Evolutionary conservation across 1,139 yeast genomes (phyloP).

Genomic region (Sugiyamaella xylanicola): DNA sequence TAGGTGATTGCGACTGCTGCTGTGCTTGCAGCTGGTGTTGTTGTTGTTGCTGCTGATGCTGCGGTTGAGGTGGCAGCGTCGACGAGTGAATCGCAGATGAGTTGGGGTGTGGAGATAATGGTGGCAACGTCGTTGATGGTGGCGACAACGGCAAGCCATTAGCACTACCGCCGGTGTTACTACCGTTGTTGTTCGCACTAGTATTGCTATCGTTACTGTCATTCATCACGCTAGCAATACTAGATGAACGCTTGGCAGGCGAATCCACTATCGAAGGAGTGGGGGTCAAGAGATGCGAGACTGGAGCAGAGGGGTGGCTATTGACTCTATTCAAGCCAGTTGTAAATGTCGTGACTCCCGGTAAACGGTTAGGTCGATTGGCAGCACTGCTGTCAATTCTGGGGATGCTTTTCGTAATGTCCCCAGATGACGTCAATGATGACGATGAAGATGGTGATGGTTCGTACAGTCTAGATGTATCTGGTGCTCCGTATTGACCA

Average conservation of each 20-base stretch:
- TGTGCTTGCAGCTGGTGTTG: background rate
- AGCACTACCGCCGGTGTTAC: background rate
- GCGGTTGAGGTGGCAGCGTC: background rate
- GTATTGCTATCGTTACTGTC: background rate
- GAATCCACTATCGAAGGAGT: background rate
- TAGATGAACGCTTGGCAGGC: background rate
- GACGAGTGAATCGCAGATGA: no score
- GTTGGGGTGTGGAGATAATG: no score
- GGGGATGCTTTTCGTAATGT: background rate
- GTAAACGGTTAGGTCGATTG: background rate
- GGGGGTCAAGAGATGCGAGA: constrained; percentile 3
- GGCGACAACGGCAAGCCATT: no score
- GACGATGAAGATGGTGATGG: background rate
- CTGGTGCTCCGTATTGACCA: background rate
- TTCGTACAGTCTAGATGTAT: background rate
- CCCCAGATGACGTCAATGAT: background rate
- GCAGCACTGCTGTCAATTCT: background rate
- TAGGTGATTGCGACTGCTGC: background rate
- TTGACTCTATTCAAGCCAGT: background rate
- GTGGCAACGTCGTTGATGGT: background rate
- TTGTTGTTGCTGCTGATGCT: background rate
- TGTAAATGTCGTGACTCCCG: constrained; percentile 7
- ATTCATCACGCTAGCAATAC: background rate
- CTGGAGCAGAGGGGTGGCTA: constrained; percentile 5
- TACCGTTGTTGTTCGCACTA: background rate